phyloP scores from a whole-genome alignment of 805 yeast genomes.

The Candida sakaeoensis region DNA sequence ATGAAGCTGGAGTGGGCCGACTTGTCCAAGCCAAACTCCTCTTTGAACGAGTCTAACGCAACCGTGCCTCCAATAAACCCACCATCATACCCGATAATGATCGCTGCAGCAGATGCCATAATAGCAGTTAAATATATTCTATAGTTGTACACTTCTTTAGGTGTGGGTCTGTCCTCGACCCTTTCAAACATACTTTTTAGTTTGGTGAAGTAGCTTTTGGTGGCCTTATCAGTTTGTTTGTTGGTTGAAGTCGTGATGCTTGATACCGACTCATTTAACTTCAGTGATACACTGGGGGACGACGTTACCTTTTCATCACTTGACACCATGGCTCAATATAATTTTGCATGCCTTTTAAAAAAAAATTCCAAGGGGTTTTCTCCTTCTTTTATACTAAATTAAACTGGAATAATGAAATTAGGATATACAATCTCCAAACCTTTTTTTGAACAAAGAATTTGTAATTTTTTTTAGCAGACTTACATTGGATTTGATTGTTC shows the following conservation, averaged over 20 bases:
- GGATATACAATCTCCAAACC: not conserved
- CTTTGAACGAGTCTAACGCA: slow-evolving; percentile 26
- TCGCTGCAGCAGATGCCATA: slow-evolving; percentile 37
- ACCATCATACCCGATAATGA: slow-evolving; percentile 39
- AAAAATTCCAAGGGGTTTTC: not conserved
- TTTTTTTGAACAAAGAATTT: not conserved
- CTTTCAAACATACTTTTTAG: slow-evolving; percentile 22
- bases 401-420: not conserved
- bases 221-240: not conserved
- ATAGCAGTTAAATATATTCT: slow-evolving; percentile 32
- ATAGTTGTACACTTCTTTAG: slow-evolving; percentile 33
- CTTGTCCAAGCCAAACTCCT: slow-evolving; percentile 27
- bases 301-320: not conserved
- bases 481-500: not conserved
- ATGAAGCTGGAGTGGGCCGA: slow-evolving; percentile 18
- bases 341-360: not conserved
- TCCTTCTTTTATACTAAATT: not conserved
- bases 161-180: slow-evolving; percentile 38
- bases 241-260: not conserved
- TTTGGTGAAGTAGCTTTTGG: slow-evolving; percentile 6
- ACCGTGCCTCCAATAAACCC: slow-evolving; percentile 41
- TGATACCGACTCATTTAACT: slow-evolving; percentile 2
- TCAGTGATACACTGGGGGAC: slow-evolving; percentile 1
- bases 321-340: not conserved
- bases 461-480: not conserved